phyloP scores from a whole-genome alignment of 2,329 filamentous ascomycete genomes.

The Pezicula radicicola region DNA sequence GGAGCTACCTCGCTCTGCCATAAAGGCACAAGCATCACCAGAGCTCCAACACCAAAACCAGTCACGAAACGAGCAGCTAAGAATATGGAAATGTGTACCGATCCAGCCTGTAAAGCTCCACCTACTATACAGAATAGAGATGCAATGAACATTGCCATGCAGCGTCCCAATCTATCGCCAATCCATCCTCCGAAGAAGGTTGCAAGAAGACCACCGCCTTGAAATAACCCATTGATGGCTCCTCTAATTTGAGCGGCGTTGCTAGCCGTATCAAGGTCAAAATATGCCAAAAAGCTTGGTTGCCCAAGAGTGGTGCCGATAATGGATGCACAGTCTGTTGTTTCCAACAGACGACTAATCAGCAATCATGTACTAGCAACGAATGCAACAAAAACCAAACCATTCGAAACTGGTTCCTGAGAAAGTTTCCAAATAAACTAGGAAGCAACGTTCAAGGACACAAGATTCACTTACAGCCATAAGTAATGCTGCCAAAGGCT shows the following conservation, averaged over 20 bases:
- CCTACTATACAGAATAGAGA: slow-evolving; percentile 8
- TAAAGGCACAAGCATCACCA: slow-evolving; percentile 72
- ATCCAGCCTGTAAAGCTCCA: slow-evolving; percentile 15
- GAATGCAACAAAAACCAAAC: too few species aligned
- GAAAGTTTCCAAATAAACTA: too few species aligned
- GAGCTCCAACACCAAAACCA: slow-evolving; percentile 59
- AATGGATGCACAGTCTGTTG: slow-evolving; percentile 30
- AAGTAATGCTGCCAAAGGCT: slow-evolving; percentile 29
- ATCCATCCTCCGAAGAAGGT: slow-evolving; percentile 72
- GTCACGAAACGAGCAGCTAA: slow-evolving; percentile 10
- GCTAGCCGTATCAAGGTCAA: slow-evolving; percentile 32
- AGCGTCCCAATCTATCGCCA: slow-evolving; percentile 65
- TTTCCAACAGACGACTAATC: too few species aligned
- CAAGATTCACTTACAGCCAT: slow-evolving; percentile 29
- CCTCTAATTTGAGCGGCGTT: slow-evolving; percentile 39
- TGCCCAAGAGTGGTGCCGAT: slow-evolving; percentile 44
- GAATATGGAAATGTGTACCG: slow-evolving; percentile 11
- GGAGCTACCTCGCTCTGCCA: slow-evolving; percentile 64
- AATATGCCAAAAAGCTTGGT: slow-evolving; percentile 40
- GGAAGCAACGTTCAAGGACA: too few species aligned
- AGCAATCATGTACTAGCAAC: too few species aligned
- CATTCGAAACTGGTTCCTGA: too few species aligned
- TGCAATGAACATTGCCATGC: slow-evolving; percentile 12
- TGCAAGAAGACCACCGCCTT: slow-evolving; percentile 30
- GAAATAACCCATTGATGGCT: slow-evolving; percentile 42